These are phyloP conservation scores for Santalum album DNA, from an alignment of 164 flowering plant species.

Conservation along the genomic window DNA sequence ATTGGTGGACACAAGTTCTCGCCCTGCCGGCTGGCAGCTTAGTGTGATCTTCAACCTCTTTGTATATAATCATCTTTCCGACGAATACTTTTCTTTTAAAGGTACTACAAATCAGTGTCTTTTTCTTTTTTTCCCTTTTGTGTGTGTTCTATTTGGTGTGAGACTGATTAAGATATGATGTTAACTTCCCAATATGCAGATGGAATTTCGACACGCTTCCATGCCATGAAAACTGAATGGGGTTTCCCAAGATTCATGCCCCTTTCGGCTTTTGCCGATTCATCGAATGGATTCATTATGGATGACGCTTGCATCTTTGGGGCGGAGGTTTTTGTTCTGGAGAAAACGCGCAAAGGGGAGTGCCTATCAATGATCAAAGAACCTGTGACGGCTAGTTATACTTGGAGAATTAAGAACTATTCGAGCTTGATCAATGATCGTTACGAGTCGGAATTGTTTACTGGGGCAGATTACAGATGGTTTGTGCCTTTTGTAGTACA, in stretches of 20 bases:
- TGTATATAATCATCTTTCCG: neutral
- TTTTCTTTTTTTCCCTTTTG: neutral
- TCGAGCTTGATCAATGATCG: neutral
- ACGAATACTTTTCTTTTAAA: neutral
- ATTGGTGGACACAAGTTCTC: neutral
- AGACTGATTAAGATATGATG: neutral
- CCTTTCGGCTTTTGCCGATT: neutral
- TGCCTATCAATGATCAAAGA: neutral
- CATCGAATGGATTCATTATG: neutral
- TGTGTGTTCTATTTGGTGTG: neutral
- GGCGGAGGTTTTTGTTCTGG: neutral
- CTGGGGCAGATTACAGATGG: neutral
- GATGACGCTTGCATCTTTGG: neutral
- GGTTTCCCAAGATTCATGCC: neutral
- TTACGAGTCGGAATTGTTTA: neutral
- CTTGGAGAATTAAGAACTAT: neutral
- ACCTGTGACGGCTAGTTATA: neutral
- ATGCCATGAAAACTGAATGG: slow-evolving; percentile 5
- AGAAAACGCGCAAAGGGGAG: neutral
- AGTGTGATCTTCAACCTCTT: neutral
- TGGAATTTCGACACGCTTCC: neutral
- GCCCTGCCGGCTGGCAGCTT: slow-evolving; percentile 1
- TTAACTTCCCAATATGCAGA: neutral
- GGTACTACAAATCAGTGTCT: neutral
- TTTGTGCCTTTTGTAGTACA: neutral